A percentile compares a stretch with the other conserved stretches of the same genome.
Evolutionary conservation across 2,329 filamentous ascomycete genomes (phyloP).

Genomic region (Shiraia sp.): DNA sequence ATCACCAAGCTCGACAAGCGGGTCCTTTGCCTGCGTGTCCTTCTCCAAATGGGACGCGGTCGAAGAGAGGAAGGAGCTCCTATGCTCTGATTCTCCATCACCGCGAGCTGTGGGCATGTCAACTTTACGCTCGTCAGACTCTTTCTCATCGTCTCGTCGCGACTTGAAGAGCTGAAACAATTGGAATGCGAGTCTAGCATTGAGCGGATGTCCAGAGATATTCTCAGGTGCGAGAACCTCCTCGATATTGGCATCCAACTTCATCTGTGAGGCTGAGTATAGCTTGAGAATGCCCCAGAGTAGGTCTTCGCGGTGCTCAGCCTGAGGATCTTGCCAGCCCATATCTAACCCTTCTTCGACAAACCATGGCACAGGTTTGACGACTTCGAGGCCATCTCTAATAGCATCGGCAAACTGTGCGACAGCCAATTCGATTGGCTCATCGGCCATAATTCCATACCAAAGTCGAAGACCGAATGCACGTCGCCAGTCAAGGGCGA

Average conservation of each 20-base stretch:
- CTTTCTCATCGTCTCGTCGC: constrained; percentile 29
- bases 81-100: constrained; percentile 16
- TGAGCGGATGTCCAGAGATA: constrained; percentile 72
- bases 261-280: constrained; percentile 64
- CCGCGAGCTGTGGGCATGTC: constrained; percentile 35
- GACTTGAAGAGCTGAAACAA: constrained; percentile 63
- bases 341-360: constrained; percentile 61
- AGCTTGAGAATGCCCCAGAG: constrained; percentile 86
- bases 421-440: constrained; percentile 74
- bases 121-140: constrained; percentile 32
- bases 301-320: constrained; percentile 70
- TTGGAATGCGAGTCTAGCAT: constrained; percentile 82
- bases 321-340: constrained; percentile 64
- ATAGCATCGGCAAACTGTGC: constrained; percentile 74
- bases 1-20: constrained; percentile 62
- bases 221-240: constrained; percentile 76
- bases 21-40: constrained; percentile 58
- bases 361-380: constrained; percentile 74
- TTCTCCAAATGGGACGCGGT: constrained; percentile 27
- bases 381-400: constrained; percentile 67
- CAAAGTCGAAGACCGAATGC: constrained; percentile 89
- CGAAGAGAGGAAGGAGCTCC: constrained; percentile 36
- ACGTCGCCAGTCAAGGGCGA: constrained; percentile 89
- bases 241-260: constrained; percentile 58
- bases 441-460: constrained; percentile 74